phyloP scores from a whole-genome alignment of 805 yeast genomes.

The Phaffomyces thermotolerans region DNA sequence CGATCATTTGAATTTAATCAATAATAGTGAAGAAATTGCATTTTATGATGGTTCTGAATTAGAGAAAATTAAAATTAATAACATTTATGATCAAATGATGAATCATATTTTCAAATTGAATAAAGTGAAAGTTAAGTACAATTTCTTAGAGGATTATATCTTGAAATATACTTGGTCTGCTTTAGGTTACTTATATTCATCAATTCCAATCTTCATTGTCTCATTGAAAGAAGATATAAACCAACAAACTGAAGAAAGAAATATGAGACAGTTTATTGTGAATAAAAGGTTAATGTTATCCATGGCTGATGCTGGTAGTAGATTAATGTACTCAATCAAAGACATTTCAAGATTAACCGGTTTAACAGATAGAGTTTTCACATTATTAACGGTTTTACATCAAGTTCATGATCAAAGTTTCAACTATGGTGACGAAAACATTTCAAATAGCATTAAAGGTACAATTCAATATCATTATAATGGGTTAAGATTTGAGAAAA shows the following conservation, averaged over 20 bases:
- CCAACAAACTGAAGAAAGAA: conserved; percentile 36
- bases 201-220: conserved; percentile 77
- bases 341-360: conserved; percentile 90
- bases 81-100: conserved; percentile 51
- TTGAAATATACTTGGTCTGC: conserved; percentile 94
- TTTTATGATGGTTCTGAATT: conserved; percentile 83
- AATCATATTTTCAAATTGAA: conserved; percentile 48
- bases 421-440: conserved; percentile 32
- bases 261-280: conserved; percentile 83
- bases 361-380: conserved; percentile 79
- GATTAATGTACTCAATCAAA: conserved; percentile 90
- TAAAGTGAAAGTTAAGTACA: conserved; percentile 56
- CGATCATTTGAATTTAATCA: conserved; percentile 76
- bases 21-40: conserved; percentile 89
- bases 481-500: conserved; percentile 77
- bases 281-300: conserved; percentile 87
- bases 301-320: conserved; percentile 90
- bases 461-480: conserved; percentile 70
- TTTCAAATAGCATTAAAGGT: conserved; percentile 57
- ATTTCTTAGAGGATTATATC: conserved; percentile 75
- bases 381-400: conserved; percentile 68
- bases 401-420: conserved; percentile 60
- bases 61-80: conserved; percentile 60
- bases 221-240: conserved; percentile 25
- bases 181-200: conserved; percentile 84